These are phyloP conservation scores for Aplosporella prunicola DNA, from an alignment of 2,329 filamentous ascomycete species.

Conservation along the genomic window DNA sequence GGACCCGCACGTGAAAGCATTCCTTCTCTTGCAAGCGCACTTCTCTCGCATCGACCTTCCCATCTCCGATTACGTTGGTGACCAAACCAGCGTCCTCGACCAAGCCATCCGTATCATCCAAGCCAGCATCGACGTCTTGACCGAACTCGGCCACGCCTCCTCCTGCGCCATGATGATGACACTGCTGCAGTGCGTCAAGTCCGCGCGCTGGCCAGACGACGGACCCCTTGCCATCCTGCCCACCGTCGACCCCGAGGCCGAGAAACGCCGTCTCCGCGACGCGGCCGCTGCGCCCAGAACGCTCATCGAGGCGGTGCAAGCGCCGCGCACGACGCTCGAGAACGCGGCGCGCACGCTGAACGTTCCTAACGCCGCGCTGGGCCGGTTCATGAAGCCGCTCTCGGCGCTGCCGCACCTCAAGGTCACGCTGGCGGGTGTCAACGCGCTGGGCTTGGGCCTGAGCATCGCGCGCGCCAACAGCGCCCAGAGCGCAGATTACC, in stretches of 20 bases:
- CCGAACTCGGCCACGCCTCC: conserved; percentile 74
- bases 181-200: conserved; percentile 86
- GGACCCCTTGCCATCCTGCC: conserved; percentile 71
- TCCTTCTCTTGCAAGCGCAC: conserved; percentile 86
- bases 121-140: conserved; percentile 85
- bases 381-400: conserved; percentile 50
- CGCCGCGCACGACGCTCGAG: conserved; percentile 20
- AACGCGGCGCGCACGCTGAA: conserved; percentile 39
- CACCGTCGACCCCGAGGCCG: conserved; percentile 47
- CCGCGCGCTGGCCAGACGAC: conserved; percentile 81
- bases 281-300: conserved; percentile 24
- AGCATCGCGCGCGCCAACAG: conserved; percentile 58
- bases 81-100: conserved; percentile 79
- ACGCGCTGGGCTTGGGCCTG: conserved; percentile 54
- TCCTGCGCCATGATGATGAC: conserved; percentile 74
- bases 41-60: conserved; percentile 89
- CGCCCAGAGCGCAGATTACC: conserved; percentile 51
- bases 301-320: conserved; percentile 30
- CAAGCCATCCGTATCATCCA: conserved; percentile 96
- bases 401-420: conserved; percentile 60
- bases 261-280: conserved; percentile 33
- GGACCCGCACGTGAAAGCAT: conserved; percentile 97
- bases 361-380: conserved; percentile 37
- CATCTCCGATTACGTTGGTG: conserved; percentile 93
- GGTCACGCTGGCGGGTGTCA: conserved; percentile 52